These are phyloP conservation scores for Suillus spraguei DNA, from an alignment of 768 basidiomycete species.

Conservation along the genomic window DNA sequence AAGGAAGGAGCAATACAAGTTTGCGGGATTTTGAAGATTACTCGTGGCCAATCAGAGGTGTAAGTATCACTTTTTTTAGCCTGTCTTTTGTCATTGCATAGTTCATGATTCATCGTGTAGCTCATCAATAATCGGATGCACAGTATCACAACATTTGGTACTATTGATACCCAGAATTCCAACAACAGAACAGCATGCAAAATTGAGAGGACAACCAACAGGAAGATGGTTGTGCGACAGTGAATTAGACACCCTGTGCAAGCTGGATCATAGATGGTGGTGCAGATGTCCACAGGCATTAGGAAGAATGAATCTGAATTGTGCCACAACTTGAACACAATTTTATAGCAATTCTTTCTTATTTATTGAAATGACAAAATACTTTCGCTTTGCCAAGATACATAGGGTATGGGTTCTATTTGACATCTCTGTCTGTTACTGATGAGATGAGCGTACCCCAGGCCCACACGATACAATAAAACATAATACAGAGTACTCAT, in stretches of 20 bases:
- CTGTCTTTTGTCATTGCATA: too few relatives aligned
- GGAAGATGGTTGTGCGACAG: constrained; percentile 17
- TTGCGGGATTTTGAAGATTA: constrained; percentile 36
- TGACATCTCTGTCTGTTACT: background rate
- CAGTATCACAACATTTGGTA: constrained; percentile 37
- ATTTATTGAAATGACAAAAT: constrained; percentile 4
- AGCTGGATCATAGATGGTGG: constrained; percentile 17
- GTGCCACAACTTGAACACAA: background rate
- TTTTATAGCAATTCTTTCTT: background rate
- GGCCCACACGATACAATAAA: constrained; percentile 11
- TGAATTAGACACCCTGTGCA: constrained; percentile 10
- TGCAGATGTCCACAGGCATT: background rate
- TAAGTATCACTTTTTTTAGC: constrained; percentile 16
- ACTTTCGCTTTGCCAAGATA: background rate
- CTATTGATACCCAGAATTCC: constrained; percentile 24
- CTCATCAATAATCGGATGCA: constrained; percentile 32
- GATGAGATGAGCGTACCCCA: constrained; percentile 1
- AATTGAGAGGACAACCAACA: constrained; percentile 2
- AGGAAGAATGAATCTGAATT: background rate
- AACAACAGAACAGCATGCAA: constrained; percentile 11
- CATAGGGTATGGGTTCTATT: constrained; percentile 13
- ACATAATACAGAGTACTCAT: constrained; percentile 4
- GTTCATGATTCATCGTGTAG: constrained; percentile 11
- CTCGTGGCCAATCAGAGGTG: constrained; percentile 34
- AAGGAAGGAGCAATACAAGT: constrained; percentile 29